These are phyloP conservation scores for Adansonia grandidieri DNA, from an alignment of 441 rosid genomes.

Conservation along the genomic window DNA sequence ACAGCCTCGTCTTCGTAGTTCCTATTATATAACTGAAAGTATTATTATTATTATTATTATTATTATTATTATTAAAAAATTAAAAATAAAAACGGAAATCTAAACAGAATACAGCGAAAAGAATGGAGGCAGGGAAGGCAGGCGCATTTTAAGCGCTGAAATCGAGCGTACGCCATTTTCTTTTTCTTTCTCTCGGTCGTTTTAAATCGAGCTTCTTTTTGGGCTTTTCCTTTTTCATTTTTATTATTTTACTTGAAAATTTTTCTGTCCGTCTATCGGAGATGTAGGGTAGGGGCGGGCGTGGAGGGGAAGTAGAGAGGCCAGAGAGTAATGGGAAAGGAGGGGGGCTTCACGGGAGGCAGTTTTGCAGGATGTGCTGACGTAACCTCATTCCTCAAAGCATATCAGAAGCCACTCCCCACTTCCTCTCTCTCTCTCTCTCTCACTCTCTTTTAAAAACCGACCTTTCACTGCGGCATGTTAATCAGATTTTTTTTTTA, in stretches of 20 bases:
- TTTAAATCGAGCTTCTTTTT: neutral
- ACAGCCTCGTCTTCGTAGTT: neutral
- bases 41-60: neutral
- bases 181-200: neutral
- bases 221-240: too few relatives aligned
- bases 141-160: slow-evolving; percentile 43
- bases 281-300: neutral
- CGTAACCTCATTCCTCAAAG: slow-evolving; percentile 34
- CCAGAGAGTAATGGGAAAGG: neutral
- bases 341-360: neutral
- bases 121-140: slow-evolving; percentile 25
- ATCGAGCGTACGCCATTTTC: slow-evolving; percentile 29
- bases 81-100: neutral
- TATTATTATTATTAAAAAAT: too few relatives aligned
- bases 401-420: slow-evolving; percentile 28
- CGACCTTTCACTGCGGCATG: neutral
- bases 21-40: neutral
- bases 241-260: neutral
- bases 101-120: slow-evolving; percentile 20
- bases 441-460: neutral
- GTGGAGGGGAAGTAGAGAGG: neutral
- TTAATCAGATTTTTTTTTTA: too few relatives aligned
- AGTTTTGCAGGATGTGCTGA: slow-evolving; percentile 10
- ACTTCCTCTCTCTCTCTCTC: too few relatives aligned
- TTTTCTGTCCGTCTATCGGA: neutral